Base-by-base conservation (phyloP, 129 eudicot genomes). In the Rutidosis leptorrhynchoides region DNA sequence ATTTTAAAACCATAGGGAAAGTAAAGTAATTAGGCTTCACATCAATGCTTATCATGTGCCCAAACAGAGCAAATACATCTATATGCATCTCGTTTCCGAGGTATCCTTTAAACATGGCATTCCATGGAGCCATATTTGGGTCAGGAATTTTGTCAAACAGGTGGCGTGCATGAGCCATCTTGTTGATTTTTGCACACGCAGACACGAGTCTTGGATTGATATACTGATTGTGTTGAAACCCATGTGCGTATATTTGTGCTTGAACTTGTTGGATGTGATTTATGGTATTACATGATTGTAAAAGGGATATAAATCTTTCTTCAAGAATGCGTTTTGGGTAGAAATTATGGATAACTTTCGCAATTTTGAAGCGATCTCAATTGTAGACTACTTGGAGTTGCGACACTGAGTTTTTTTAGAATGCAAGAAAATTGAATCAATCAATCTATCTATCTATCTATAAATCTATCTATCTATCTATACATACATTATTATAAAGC, bases 91-190 rank as follows among this genome's bases (percentile, higher is more conserved):
- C 76, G 48, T 83, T 86, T 29, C 80, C 81, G 42, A 77, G 63
- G 27, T 86, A 89, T 73, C 96, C 95, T 75, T 86, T 89, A 64
- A 83, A 72, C 83, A 89, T 72, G 26, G 86, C 77, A 64, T 86
- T 86, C 81, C 86, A 90, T 26, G 80, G 78, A 2, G 85, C 84
- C 5, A 64, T 70, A 51, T 71, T 70, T 75, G 80, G 82, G 75
- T 75, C 78, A 0, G 82, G 74, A 54, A 83, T 77, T 81, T 66
- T 75, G 68, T 89, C 95, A 73, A 89, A 86, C 90, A 89, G 32
- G 11, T 51, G 74, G 43, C 90, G 95, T 42, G 95, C 88, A 56
- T 84, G 35, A 0, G 16, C 51, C 56, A 80, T 69, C 30, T 48
- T 76, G 33, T 68, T 74, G 35, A 77, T 20, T 20, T 77, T 54